Percentiles rank a stretch among this genome's conserved stretches.
Evolutionary conservation across 164 flowering plant species (phyloP).

Genomic region (Houttuynia cordata): DNA sequence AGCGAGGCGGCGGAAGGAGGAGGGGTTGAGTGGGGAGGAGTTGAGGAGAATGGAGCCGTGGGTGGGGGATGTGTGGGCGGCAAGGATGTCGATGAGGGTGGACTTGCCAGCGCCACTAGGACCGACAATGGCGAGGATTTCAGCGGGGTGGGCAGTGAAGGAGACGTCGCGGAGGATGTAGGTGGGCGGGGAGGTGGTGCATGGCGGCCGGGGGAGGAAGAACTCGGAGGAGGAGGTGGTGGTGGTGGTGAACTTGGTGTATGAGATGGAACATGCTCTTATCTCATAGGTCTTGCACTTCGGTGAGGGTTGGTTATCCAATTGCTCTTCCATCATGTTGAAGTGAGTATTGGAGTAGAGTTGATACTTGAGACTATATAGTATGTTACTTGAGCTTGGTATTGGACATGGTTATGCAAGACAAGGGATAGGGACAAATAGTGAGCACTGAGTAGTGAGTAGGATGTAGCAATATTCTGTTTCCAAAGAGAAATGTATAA

Average conservation of each 20-base stretch:
- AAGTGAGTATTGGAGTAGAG: no score
- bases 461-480: no score
- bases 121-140: conserved; percentile 84
- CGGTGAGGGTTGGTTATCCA: conserved; percentile 7
- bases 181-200: conserved; percentile 37
- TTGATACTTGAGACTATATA: no score
- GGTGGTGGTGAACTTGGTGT: conserved; percentile 39
- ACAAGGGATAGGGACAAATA: no score
- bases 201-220: conserved; percentile 28
- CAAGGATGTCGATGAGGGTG: conserved; percentile 79
- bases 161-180: conserved; percentile 57
- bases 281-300: conserved; percentile 31
- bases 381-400: no score
- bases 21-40: conserved; percentile 43
- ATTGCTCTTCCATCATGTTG: neutral
- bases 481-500: no score
- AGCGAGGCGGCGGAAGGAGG: conserved; percentile 62
- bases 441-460: no score
- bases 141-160: conserved; percentile 55
- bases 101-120: conserved; percentile 96
- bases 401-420: no score
- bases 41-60: conserved; percentile 60
- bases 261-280: conserved; percentile 60
- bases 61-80: conserved; percentile 60
- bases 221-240: conserved; percentile 10